Percentiles rank a stretch among this genome's conserved stretches.
phyloP scores from a whole-genome alignment of 2,329 filamentous ascomycete genomes.

The Xenosphaeropsis pyriputrescens region DNA sequence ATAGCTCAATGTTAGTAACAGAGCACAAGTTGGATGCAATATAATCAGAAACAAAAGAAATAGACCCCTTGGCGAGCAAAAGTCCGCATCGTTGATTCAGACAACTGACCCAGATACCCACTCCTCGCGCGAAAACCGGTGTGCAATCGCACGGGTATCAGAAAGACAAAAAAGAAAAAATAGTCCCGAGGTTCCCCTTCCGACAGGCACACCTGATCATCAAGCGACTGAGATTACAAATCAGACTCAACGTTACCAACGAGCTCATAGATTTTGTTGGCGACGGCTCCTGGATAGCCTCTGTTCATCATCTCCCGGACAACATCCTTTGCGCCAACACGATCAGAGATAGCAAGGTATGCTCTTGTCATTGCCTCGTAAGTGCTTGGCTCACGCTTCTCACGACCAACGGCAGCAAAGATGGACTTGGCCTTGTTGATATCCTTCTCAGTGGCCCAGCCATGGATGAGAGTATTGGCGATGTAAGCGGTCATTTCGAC shows the following conservation, averaged over 20 bases:
- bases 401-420: slow-evolving; percentile 63
- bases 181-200: neutral
- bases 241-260: slow-evolving; percentile 32
- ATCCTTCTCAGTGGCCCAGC: slow-evolving; percentile 78
- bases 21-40: too few relatives aligned
- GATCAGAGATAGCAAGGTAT: slow-evolving; percentile 72
- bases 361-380: slow-evolving; percentile 98
- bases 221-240: neutral
- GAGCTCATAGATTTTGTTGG: slow-evolving; percentile 85
- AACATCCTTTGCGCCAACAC: slow-evolving; percentile 58
- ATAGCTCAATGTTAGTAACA: too few relatives aligned
- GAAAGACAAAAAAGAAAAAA: neutral
- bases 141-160: slow-evolving; percentile 1
- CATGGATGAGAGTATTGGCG: slow-evolving; percentile 94
- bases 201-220: neutral
- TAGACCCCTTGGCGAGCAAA: too few relatives aligned
- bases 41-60: too few relatives aligned
- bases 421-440: slow-evolving; percentile 65
- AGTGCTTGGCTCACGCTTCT: slow-evolving; percentile 86
- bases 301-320: slow-evolving; percentile 83
- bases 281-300: slow-evolving; percentile 83
- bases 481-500: slow-evolving; percentile 94
- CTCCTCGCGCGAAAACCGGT: neutral
- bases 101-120: too few relatives aligned
- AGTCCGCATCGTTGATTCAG: too few relatives aligned